A percentile compares a stretch with the other conserved stretches of the same genome.
Evolutionary conservation across 2,329 filamentous ascomycete species (phyloP).

Genomic region (Hypoxylon rubiginosum): DNA sequence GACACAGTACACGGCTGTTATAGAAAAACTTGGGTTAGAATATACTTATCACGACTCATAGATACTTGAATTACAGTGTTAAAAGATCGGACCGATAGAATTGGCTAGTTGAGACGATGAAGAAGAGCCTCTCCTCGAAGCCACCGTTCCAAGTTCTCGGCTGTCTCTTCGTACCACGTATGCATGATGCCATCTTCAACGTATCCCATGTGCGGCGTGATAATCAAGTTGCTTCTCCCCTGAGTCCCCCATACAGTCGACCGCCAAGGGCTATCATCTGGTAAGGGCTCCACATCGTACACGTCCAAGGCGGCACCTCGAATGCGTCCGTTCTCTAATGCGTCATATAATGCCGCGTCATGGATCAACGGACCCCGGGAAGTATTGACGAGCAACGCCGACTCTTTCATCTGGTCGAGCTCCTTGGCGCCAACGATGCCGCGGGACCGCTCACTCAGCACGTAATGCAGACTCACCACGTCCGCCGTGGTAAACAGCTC

Average conservation of each 20-base stretch:
- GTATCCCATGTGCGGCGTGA: constrained; percentile 82
- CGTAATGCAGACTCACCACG: constrained; percentile 77
- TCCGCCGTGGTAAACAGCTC: constrained; percentile 73
- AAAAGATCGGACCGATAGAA: background rate
- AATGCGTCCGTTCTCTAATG: constrained; percentile 71
- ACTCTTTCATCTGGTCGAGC: constrained; percentile 71
- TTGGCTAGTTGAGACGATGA: constrained; percentile 30
- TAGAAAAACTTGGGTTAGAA: background rate
- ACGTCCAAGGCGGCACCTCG: constrained; percentile 79
- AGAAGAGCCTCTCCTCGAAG: constrained; percentile 32
- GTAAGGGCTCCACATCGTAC: constrained; percentile 79
- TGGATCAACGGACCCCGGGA: constrained; percentile 78
- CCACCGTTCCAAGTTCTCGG: constrained; percentile 72
- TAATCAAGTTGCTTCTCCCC: constrained; percentile 70
- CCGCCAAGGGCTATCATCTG: constrained; percentile 75
- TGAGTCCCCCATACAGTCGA: constrained; percentile 72
- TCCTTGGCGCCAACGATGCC: constrained; percentile 71
- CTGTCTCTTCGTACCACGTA: constrained; percentile 76
- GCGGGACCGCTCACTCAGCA: constrained; percentile 72
- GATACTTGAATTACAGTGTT: background rate
- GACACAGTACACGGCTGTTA: background rate
- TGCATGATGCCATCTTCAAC: constrained; percentile 74
- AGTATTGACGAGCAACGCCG: constrained; percentile 77
- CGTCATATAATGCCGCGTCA: constrained; percentile 72
- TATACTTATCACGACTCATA: background rate